phyloP scores from a whole-genome alignment of 2,329 filamentous ascomycete species.

The Monosporascus sp. region DNA sequence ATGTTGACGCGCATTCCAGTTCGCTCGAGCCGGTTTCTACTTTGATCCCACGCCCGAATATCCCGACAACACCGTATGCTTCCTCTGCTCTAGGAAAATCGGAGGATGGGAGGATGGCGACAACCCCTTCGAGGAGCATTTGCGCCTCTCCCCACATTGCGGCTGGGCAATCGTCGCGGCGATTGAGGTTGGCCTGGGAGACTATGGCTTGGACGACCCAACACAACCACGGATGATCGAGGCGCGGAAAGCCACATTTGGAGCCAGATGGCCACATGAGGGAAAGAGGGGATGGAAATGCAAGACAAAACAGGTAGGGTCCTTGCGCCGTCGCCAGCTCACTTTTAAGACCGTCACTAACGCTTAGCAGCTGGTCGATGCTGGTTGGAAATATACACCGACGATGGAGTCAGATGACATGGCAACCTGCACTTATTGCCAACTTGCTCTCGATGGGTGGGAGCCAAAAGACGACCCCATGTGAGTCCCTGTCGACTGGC shows the following conservation, averaged over 20 bases:
- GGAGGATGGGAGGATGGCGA: slow-evolving; percentile 92
- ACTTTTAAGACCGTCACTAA: slow-evolving; percentile 11
- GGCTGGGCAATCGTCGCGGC: slow-evolving; percentile 76
- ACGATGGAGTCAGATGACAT: slow-evolving; percentile 79
- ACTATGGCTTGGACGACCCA: slow-evolving; percentile 68
- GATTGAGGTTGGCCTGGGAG: slow-evolving; percentile 55
- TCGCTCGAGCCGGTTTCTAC: slow-evolving; percentile 88
- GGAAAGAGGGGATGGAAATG: slow-evolving; percentile 82
- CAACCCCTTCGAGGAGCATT: slow-evolving; percentile 75
- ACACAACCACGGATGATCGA: slow-evolving; percentile 63
- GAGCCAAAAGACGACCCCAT: slow-evolving; percentile 86
- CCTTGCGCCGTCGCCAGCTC: neutral
- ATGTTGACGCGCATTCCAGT: slow-evolving; percentile 40
- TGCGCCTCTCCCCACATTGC: slow-evolving; percentile 75
- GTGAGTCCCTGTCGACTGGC: slow-evolving; percentile 40
- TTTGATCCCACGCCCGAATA: slow-evolving; percentile 70
- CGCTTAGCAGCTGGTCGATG: slow-evolving; percentile 68
- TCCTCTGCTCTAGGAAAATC: slow-evolving; percentile 75
- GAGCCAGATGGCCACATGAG: slow-evolving; percentile 83
- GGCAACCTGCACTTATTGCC: slow-evolving; percentile 87
- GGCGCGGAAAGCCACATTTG: slow-evolving; percentile 79
- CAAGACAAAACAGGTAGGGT: slow-evolving; percentile 73
- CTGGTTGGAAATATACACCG: slow-evolving; percentile 92
- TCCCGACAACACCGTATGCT: slow-evolving; percentile 86
- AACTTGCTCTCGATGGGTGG: slow-evolving; percentile 87